Evolutionary conservation across 169 alveolate genomes (phyloP), one percentile per base, ranked within the genome.

Genomic region (Cryptosporidium bovis): DNA sequence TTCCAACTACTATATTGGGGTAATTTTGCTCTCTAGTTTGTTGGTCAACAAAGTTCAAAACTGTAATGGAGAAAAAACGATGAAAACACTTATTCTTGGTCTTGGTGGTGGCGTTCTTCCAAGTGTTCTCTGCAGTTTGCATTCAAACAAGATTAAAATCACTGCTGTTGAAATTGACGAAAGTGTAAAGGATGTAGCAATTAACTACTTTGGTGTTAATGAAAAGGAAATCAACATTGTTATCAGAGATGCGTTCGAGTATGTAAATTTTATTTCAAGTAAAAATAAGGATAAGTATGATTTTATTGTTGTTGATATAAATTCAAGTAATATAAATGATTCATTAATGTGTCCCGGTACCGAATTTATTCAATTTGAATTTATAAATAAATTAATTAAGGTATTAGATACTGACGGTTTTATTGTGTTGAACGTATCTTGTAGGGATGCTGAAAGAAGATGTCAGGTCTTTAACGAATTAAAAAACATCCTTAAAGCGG

Each of bases 331-430:
- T 58, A 66, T 77, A 16, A 62, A 62, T 56, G 87, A 77, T 34
- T 50, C 87, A 44, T 50, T 77, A 56, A 77, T 77, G 87, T 77
- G 87, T 77, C 87, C 87, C 29, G 87, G 77, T 8, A 20, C 24
- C 2, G 65, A 77, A 40, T 77, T 77, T 12, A 48, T 77, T 62
- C 20, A 53, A 15, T 18, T 27, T 5, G 60, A 56, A 16, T 77
- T 77, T 77, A 16, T 77, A 7, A 77, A 44, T 31, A 60, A 51
- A 46, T 60, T 6, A 60, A 44, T 18, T 20, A 34, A 56, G 13
- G 18, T 60, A 18, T 56, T 20, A 77, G 33, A 24, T 40, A 40
- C n/a, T 8, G 44, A 34, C 27, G 87, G 87, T 8, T 77, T 68
- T 44, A 55, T 77, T 36, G 31, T 77, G 27, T 77, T 58, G 58